A percentile compares a stretch with the other conserved stretches of the same genome.
Evolutionary conservation across 2,329 filamentous ascomycete species (phyloP).

Genomic region (Talaromyces sp.): DNA sequence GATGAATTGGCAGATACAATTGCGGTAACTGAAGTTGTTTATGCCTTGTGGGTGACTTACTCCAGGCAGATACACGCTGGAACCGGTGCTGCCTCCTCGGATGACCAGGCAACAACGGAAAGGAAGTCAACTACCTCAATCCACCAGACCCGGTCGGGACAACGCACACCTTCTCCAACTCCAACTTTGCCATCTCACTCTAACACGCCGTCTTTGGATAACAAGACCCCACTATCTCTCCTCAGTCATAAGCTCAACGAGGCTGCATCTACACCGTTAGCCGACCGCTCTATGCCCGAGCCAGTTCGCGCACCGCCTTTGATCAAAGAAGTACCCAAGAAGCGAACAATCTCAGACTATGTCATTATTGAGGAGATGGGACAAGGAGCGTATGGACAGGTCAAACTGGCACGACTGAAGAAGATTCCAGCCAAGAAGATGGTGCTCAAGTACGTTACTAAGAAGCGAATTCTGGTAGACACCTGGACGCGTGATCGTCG

Average conservation of each 20-base stretch:
- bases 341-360: constrained; percentile 88
- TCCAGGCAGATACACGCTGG: constrained; percentile 84
- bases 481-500: constrained; percentile 95
- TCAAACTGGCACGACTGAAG: constrained; percentile 89
- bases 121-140: constrained; percentile 64
- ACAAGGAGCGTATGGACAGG: constrained; percentile 94
- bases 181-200: constrained; percentile 22
- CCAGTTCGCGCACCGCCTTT: constrained; percentile 29
- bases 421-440: constrained; percentile 72
- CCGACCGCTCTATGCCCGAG: constrained; percentile 40
- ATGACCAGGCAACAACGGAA: constrained; percentile 57
- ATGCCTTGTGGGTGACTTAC: constrained; percentile 95
- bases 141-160: constrained; percentile 74
- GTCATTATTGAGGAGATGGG: constrained; percentile 96
- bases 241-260: constrained; percentile 52
- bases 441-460: constrained; percentile 96
- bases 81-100: constrained; percentile 55
- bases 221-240: constrained; percentile 44
- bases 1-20: constrained; percentile 29
- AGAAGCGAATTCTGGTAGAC: constrained; percentile 92
- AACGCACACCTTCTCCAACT: constrained; percentile 50
- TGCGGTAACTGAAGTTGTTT: constrained; percentile 75
- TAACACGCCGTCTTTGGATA: constrained; percentile 30
- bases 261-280: constrained; percentile 47
- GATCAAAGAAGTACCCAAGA: constrained; percentile 46